Conservation (phyloP, 345 rosid species). For the Punica granatum region DNA sequence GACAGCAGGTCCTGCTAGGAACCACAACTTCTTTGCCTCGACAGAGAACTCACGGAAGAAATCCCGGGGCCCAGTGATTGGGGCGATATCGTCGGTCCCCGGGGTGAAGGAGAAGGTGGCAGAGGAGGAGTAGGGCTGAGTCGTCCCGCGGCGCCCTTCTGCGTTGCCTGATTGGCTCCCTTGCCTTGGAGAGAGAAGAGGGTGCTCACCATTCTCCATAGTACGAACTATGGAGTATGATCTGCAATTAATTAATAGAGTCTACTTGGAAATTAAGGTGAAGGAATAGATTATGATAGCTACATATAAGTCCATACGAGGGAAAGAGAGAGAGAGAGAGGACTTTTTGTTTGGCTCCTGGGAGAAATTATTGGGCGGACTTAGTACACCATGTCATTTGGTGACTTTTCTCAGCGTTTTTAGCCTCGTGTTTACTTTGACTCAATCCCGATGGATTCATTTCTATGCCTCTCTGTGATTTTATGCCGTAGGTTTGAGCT, state of each 20-base stretch:
- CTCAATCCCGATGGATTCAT: not conserved
- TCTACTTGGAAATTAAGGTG: too few species aligned
- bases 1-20: slow-evolving; percentile 5
- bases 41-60: slow-evolving; percentile 7
- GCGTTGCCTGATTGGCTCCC: not conserved
- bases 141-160: not conserved
- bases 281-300: too few species aligned
- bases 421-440: not conserved
- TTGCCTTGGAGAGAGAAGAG: slow-evolving; percentile 8
- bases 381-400: too few species aligned
- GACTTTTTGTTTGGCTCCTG: too few species aligned
- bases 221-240: too few species aligned
- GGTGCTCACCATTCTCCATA: slow-evolving; percentile 13
- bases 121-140: not conserved
- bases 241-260: too few species aligned
- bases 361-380: too few species aligned
- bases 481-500: too few species aligned
- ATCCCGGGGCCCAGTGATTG: slow-evolving; percentile 10
- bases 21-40: slow-evolving; percentile 13
- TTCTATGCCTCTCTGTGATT: not conserved
- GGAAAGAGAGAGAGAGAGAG: too few species aligned
- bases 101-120: slow-evolving; percentile 1
- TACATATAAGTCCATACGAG: too few species aligned
- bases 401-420: not conserved
- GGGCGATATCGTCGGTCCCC: slow-evolving; percentile 14